Base-by-base conservation (phyloP, 306 rosid species). In the Delonix regia region DNA sequence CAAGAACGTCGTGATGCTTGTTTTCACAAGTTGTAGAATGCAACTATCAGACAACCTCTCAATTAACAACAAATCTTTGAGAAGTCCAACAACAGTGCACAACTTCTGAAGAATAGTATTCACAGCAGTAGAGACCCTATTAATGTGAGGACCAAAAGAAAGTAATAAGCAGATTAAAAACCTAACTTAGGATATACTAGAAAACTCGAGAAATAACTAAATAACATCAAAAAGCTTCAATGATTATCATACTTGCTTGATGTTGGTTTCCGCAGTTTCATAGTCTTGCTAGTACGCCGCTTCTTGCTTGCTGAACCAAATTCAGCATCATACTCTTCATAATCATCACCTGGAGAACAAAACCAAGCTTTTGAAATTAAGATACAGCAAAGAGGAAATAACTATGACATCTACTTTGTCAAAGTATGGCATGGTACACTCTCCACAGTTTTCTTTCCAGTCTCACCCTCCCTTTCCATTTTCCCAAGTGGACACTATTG, bases 11-110 rank as follows among this genome's bases (percentile, higher is more conserved):
- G 99, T 80, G 71, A 91, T 88, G 88, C 97, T 83, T 83, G 99
- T 93, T 88, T 93, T 95, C 88, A 95, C 84, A 73, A 93, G 88
- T 84, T 93, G 97, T 75, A 95, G 88, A 75, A 95, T 90, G 87
- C 98, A 95, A 87, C 99, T 91, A 84, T 93, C 99, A 71, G 99
- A 93, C 83, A 95, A 84, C 84, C 83, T 93, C 87, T 92, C 98
- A 81, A 95, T 91, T 77, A 95, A 79, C 88, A 93, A 85, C 84
- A 93, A 88, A 82, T 95, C 99, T 89, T 89, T 91, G 72, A 95
- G 94, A 61, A 95, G 84, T 74, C 94, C 98, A 71, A 95, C 87
- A 84, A 95, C 83, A 68, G 99, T 90, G 89, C 99, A 95, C 91
- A 91, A 80, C 85, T 95, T 95, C 89, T 95, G 99, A 84, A 95